phyloP scores from a whole-genome alignment of 2,329 filamentous ascomycete species.

The Diaporthe velutina region DNA sequence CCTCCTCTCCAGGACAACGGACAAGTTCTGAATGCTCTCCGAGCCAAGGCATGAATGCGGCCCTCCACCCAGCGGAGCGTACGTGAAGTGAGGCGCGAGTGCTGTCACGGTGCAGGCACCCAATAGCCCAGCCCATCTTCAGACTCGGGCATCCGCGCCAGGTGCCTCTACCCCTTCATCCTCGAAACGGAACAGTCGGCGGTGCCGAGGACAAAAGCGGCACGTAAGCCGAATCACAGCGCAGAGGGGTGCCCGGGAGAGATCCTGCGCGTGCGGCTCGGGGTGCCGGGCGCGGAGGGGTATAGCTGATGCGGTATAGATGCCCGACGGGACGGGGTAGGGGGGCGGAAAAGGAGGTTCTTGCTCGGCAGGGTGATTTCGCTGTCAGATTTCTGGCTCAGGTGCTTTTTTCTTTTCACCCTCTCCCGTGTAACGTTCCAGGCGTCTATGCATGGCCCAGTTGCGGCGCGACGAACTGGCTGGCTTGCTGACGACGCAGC shows the following conservation, averaged over 20 bases:
- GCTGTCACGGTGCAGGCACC: neutral
- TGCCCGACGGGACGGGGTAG: neutral
- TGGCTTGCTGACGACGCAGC: slow-evolving; percentile 1
- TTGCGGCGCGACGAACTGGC: neutral
- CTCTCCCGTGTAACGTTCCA: neutral
- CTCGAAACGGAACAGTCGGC: neutral
- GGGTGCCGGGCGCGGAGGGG: neutral
- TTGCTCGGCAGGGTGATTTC: neutral
- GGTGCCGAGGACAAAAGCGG: neutral
- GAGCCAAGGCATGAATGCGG: neutral
- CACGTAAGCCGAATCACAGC: slow-evolving; percentile 6
- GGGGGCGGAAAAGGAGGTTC: neutral
- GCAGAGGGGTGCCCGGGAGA: neutral
- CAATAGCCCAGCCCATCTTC: neutral
- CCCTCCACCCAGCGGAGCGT: no score
- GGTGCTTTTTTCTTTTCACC: no score
- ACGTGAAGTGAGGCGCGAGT: neutral
- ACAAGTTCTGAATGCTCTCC: neutral
- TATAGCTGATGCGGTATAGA: slow-evolving; percentile 30
- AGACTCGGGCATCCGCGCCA: neutral
- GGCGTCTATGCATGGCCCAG: slow-evolving; percentile 11
- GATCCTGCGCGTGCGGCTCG: slow-evolving; percentile 23
- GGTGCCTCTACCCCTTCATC: no score
- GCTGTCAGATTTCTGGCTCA: neutral
- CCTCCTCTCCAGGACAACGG: neutral